A percentile compares a stretch with the other conserved stretches of the same genome.
Conservation (phyloP, 106 monocot species). For the Dendrobium officinale region DNA sequence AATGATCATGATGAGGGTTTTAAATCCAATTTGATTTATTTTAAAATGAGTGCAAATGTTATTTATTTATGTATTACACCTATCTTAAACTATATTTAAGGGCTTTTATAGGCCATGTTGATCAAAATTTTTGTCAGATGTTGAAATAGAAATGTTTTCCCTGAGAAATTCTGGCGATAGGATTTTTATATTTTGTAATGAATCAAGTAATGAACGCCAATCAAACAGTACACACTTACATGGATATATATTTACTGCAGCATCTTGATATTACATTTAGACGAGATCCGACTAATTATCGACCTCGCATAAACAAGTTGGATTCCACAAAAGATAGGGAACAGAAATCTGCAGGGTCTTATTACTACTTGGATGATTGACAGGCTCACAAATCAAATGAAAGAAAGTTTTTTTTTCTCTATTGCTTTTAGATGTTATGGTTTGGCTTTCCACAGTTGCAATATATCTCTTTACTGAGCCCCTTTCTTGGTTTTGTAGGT, state of each 20-base stretch:
- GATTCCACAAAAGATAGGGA: slow-evolving; percentile 95
- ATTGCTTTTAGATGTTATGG: background rate
- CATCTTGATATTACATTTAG: slow-evolving; percentile 63
- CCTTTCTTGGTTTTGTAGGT: background rate
- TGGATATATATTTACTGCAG: background rate
- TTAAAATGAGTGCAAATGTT: too few relatives aligned
- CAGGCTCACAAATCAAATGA: background rate
- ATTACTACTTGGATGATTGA: slow-evolving; percentile 95
- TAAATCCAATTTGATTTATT: too few relatives aligned
- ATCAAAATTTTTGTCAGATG: too few relatives aligned
- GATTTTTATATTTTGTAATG: too few relatives aligned
- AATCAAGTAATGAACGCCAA: too few relatives aligned
- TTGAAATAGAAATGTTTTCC: too few relatives aligned
- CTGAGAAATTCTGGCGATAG: too few relatives aligned
- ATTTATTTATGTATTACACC: too few relatives aligned
- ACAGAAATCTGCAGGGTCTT: slow-evolving; percentile 88
- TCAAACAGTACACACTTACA: too few relatives aligned
- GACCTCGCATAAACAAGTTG: slow-evolving; percentile 86
- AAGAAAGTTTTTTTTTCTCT: background rate
- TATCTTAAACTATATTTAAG: too few relatives aligned
- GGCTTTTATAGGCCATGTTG: too few relatives aligned
- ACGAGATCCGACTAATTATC: slow-evolving; percentile 86
- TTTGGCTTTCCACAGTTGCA: background rate
- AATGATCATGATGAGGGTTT: too few relatives aligned
- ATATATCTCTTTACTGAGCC: background rate